Evolutionary conservation across 352 stramenopile genomes (phyloP).

Genomic region (Phytophthora quininea): DNA sequence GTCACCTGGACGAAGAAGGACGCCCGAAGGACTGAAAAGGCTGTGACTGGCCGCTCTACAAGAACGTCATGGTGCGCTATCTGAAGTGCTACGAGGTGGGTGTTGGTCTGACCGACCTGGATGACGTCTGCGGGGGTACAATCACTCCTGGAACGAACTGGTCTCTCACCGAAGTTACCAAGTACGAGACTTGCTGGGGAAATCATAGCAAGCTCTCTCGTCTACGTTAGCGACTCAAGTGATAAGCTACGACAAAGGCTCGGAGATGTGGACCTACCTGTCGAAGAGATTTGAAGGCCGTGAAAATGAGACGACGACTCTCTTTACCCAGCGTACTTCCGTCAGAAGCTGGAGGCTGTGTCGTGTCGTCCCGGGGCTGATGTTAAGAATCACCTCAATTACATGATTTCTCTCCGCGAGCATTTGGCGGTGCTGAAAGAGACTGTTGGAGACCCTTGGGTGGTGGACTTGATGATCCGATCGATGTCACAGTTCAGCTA

Average conservation of each 20-base stretch:
- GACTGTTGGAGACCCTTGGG: not conserved
- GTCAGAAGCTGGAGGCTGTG: constrained; percentile 2
- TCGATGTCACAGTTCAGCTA: constrained; percentile 1
- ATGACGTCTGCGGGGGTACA: not conserved
- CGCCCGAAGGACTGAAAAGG: not conserved
- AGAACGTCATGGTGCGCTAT: not conserved
- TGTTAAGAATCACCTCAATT: not conserved
- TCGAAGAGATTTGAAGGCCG: not conserved
- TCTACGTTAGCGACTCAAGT: not conserved
- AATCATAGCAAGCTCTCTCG: not conserved
- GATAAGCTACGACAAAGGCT: not conserved
- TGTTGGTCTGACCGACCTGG: not conserved
- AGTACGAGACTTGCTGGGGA: not conserved
- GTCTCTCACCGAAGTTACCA: not conserved
- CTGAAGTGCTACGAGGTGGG: not conserved
- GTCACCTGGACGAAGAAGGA: not conserved
- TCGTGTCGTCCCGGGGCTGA: constrained; percentile 1
- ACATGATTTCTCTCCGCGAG: constrained; percentile 5
- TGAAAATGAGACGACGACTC: not conserved
- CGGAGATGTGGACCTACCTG: not conserved
- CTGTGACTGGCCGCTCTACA: not conserved
- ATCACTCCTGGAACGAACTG: not conserved
- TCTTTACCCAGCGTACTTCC: not conserved
- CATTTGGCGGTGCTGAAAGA: not conserved
- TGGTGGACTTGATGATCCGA: constrained; percentile 6